These are phyloP conservation scores for Trichoderma sp. DNA, from an alignment of 2,329 filamentous ascomycete species.

Conservation along the genomic window DNA sequence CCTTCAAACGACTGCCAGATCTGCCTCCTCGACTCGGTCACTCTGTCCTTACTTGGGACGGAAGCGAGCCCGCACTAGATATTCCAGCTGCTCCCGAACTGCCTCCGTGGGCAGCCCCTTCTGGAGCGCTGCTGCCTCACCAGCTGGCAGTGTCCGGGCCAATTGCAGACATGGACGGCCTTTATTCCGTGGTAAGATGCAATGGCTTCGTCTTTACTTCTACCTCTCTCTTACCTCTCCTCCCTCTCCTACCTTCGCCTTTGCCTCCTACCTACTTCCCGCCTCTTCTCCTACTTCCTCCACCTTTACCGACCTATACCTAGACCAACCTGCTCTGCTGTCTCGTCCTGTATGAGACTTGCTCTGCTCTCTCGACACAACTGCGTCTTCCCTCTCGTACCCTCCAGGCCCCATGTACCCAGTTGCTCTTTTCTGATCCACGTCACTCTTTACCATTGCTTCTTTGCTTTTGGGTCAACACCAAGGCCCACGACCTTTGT, in stretches of 20 bases:
- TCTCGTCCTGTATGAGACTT: conserved; percentile 9
- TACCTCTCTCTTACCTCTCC: neutral
- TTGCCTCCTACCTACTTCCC: too few species aligned
- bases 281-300: too few species aligned
- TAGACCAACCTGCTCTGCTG: conserved; percentile 4
- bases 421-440: conserved; percentile 35
- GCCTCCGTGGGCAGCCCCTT: neutral
- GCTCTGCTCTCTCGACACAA: conserved; percentile 19
- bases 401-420: conserved; percentile 28
- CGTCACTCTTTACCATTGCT: conserved; percentile 31
- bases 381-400: conserved; percentile 25
- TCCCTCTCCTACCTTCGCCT: too few species aligned
- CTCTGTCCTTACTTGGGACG: conserved; percentile 13
- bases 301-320: neutral
- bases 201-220: neutral
- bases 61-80: conserved; percentile 17
- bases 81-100: neutral
- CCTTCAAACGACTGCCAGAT: neutral
- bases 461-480: conserved; percentile 32
- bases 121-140: conserved; percentile 16
- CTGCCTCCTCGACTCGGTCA: neutral
- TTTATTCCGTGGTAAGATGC: conserved; percentile 20
- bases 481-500: conserved; percentile 16
- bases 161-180: conserved; percentile 1
- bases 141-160: neutral